Base-by-base conservation (phyloP, 75 land plant genomes). In the Isoetes taiwanensis region DNA sequence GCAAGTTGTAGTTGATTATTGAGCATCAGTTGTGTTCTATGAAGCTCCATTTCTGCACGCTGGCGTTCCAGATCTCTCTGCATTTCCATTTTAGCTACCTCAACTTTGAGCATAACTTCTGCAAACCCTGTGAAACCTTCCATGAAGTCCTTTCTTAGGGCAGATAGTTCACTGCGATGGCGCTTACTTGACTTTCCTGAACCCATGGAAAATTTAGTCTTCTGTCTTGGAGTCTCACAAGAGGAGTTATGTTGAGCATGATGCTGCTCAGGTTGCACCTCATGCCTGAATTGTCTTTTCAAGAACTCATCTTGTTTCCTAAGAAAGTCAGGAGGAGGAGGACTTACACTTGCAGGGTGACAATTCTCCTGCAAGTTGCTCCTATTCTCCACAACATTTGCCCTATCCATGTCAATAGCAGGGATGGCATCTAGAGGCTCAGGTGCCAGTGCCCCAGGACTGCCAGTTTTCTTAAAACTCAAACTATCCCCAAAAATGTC, bases 71-170 rank as follows among this genome's bases (percentile, higher is more conserved):
- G 50, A 27, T 72, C 66, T 52, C 69, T 70, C 27, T 63, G 34
- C 67, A 78, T 66, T 63, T 76, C 81, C 71, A 67, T 58, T 67
- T 76, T 72, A 38, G 81, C 67, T 21, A 56, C 67, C 59, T 75
- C 78, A 37, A 61, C 62, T 55, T 61, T 72, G 46, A 63, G 64
- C 41, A 75, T 52, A 40, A 61, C 73, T 40, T 75, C 58, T 12
- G 64, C 56, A 34, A 75, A 63, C 17, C 56, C 62, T 38, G 58
- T 72, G 41, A 78, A 46, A 6, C 50, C 50, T 23, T 46, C 50
- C 50, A 46, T 46, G 16, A 46, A 46, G 50, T 46, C 50, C 12
- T 23, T 5, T n/a, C 50, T 5, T 8, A 46, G 50, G 8, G 6
- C 50, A 5, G 50, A 16, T 6, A 46, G 50, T 23, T 46, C 21